Conservation (phyloP, 371 early-diverging fungal species). For the Mucor indicus region DNA sequence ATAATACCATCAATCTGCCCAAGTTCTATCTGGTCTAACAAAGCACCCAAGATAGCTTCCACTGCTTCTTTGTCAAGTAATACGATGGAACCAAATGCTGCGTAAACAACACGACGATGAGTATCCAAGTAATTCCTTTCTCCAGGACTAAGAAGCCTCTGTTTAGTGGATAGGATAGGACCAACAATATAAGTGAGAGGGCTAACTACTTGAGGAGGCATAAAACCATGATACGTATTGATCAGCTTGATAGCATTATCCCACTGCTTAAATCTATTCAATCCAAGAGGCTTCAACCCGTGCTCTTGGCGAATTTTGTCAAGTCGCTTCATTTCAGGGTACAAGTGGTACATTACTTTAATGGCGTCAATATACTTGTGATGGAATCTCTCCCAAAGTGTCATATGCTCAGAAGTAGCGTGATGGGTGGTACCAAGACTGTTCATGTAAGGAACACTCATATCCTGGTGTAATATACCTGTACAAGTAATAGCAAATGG, state of each 20-base stretch:
- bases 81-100: conserved; percentile 34
- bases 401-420: conserved; percentile 14
- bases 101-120: conserved; percentile 21
- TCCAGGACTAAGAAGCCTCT: conserved; percentile 7
- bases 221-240: conserved; percentile 24
- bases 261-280: background rate
- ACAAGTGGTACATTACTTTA: background rate
- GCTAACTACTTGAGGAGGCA: conserved; percentile 20
- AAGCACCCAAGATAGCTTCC: conserved; percentile 14
- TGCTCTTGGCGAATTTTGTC: background rate
- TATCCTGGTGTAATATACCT: conserved; percentile 12
- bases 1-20: conserved; percentile 27
- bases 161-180: conserved; percentile 11
- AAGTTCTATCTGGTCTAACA: conserved; percentile 17
- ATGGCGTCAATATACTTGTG: conserved; percentile 13
- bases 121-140: conserved; percentile 9
- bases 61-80: conserved; percentile 5
- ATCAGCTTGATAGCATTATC: conserved; percentile 17
- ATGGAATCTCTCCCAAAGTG: conserved; percentile 17
- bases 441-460: conserved; percentile 24
- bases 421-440: conserved; percentile 4
- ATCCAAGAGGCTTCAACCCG: conserved; percentile 1
- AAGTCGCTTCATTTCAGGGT: conserved; percentile 5
- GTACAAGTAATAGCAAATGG: conserved; percentile 13
- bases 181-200: conserved; percentile 33